Evolutionary conservation across 768 basidiomycete species (phyloP).

Genomic region (Naganishia vishniacii): DNA sequence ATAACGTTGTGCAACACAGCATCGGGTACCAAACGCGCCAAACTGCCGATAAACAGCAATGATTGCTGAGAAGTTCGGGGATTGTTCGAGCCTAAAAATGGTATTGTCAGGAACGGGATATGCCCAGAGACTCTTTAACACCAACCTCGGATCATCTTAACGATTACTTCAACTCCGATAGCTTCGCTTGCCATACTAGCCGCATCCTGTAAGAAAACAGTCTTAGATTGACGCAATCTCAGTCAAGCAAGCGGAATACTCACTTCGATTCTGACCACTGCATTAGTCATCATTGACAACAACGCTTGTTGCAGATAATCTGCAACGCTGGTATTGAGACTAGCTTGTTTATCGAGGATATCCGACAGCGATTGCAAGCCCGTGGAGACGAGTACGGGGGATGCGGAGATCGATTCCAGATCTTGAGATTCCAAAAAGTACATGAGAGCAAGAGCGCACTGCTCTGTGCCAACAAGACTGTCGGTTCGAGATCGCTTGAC

Average conservation of each 20-base stretch:
- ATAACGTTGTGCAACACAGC: constrained; percentile 90
- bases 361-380: constrained; percentile 68
- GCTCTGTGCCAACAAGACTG: constrained; percentile 12
- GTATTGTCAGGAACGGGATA: neutral
- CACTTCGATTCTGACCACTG: constrained; percentile 36
- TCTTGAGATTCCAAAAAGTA: constrained; percentile 61
- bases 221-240: neutral
- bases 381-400: constrained; percentile 63
- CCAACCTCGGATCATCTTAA: constrained; percentile 71
- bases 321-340: constrained; percentile 56
- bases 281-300: constrained; percentile 62
- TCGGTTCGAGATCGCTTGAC: constrained; percentile 20
- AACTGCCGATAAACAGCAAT: constrained; percentile 72
- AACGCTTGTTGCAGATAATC: constrained; percentile 76
- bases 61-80: constrained; percentile 94
- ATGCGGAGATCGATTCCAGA: constrained; percentile 62
- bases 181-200: constrained; percentile 32
- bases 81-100: constrained; percentile 67
- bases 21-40: constrained; percentile 79
- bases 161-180: constrained; percentile 73
- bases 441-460: constrained; percentile 31
- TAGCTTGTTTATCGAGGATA: constrained; percentile 56
- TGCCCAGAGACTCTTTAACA: constrained; percentile 36
- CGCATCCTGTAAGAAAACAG: neutral
- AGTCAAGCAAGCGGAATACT: neutral